These are phyloP conservation scores for Aphanomyces astaci DNA, from an alignment of 352 stramenopile species.

Conservation along the genomic window DNA sequence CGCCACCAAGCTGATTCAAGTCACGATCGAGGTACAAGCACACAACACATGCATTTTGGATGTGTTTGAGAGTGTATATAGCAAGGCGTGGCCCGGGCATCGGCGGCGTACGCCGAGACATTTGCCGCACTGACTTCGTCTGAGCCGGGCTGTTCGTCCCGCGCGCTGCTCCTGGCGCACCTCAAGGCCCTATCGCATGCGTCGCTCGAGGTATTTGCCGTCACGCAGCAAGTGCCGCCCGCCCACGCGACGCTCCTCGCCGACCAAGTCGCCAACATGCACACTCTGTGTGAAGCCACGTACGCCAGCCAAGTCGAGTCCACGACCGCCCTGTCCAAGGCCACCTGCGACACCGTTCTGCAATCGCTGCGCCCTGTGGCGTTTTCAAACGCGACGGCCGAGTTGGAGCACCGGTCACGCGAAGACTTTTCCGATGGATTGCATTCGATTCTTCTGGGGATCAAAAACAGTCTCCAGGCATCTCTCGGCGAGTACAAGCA, in stretches of 20 bases:
- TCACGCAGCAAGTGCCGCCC: background rate
- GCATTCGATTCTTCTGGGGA: conserved; percentile 40
- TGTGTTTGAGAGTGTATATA: too few species aligned
- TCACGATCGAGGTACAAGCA: conserved; percentile 31
- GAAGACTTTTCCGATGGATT: conserved; percentile 49
- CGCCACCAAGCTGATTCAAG: conserved; percentile 36
- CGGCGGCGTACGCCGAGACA: background rate
- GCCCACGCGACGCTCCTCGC: background rate
- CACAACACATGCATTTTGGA: too few species aligned
- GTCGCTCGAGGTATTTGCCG: background rate
- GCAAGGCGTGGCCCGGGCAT: background rate
- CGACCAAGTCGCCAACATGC: background rate
- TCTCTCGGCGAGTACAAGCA: conserved; percentile 39
- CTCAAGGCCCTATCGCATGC: conserved; percentile 29
- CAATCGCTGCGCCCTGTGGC: conserved; percentile 2
- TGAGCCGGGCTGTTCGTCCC: background rate
- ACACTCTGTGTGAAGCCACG: background rate
- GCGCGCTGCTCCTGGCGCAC: conserved; percentile 31
- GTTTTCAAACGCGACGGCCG: background rate
- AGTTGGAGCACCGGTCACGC: conserved; percentile 23
- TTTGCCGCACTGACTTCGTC: background rate
- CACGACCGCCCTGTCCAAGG: conserved; percentile 29
- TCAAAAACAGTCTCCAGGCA: conserved; percentile 44
- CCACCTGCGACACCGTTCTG: background rate
- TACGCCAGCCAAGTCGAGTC: background rate